These are phyloP conservation scores for Talaromyces sp. DNA, from an alignment of 2,329 filamentous ascomycete species.

Conservation along the genomic window DNA sequence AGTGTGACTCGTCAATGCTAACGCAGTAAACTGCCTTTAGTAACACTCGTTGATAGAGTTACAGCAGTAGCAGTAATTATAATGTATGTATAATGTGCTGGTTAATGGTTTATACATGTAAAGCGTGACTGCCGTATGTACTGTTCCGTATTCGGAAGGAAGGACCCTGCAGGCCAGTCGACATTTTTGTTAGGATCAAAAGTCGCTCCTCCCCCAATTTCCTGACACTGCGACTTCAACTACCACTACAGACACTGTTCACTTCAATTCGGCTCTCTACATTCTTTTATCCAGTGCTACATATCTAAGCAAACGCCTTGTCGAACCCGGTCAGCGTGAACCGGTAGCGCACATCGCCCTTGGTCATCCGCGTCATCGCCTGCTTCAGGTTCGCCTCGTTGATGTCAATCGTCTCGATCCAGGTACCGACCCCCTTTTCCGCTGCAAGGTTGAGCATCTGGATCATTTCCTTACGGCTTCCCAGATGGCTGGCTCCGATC, in stretches of 20 bases:
- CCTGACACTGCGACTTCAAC: not conserved
- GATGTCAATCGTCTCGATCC: constrained; percentile 67
- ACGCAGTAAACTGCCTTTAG: no score
- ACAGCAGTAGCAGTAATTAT: no score
- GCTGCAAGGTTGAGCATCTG: constrained; percentile 67
- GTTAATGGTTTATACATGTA: no score
- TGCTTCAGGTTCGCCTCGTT: constrained; percentile 63
- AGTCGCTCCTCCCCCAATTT: not conserved
- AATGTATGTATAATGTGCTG: no score
- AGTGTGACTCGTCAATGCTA: no score
- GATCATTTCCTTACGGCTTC: constrained; percentile 63
- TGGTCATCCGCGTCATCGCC: constrained; percentile 63
- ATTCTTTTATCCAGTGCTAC: not conserved
- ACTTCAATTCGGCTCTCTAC: no score
- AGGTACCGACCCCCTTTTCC: constrained; percentile 62
- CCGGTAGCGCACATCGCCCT: constrained; percentile 66
- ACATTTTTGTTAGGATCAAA: not conserved
- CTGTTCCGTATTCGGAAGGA: not conserved
- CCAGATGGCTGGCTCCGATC: constrained; percentile 66
- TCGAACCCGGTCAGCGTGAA: constrained; percentile 56
- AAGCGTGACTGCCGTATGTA: no score
- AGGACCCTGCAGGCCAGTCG: not conserved
- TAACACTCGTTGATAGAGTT: no score
- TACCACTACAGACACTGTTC: no score
- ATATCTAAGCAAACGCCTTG: constrained; percentile 23